Percentiles rank a stretch among this genome's conserved stretches.
These are phyloP conservation scores for Talaromyces stipitatus DNA, from an alignment of 495 filamentous ascomycete genomes.

Conservation along the genomic window DNA sequence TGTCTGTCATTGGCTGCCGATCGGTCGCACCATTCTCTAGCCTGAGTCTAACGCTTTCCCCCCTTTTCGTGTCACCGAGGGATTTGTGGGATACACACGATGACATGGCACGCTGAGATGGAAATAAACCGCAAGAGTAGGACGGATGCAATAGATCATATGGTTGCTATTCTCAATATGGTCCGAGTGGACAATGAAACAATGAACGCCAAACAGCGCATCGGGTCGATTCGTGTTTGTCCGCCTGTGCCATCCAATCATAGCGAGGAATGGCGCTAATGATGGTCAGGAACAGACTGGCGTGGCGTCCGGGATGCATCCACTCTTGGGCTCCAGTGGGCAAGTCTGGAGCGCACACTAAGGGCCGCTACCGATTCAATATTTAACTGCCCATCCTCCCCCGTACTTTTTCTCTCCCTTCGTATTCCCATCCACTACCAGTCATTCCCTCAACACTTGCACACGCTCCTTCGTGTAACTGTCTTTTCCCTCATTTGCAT, in stretches of 20 bases:
- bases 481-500: constrained; percentile 10
- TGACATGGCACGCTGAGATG: too few species aligned
- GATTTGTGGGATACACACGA: too few species aligned
- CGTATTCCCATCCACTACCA: constrained; percentile 14
- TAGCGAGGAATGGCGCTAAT: neutral
- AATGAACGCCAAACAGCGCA: neutral
- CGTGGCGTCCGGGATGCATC: neutral
- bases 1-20: neutral
- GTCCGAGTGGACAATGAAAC: neutral
- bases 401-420: constrained; percentile 15
- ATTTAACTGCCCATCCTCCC: constrained; percentile 7
- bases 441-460: constrained; percentile 9
- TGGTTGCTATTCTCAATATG: too few species aligned
- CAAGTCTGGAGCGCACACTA: neutral
- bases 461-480: constrained; percentile 18
- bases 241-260: neutral
- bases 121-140: neutral
- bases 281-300: neutral
- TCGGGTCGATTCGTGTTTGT: neutral
- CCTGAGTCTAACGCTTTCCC: too few species aligned
- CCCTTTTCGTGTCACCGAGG: neutral
- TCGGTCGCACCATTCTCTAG: neutral
- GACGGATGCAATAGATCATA: neutral
- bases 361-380: neutral
- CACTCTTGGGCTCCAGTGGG: neutral